A percentile compares a stretch with the other conserved stretches of the same genome.
Conservation (phyloP, 2,329 filamentous ascomycete genomes). For the Stagonosporopsis vannaccii region DNA sequence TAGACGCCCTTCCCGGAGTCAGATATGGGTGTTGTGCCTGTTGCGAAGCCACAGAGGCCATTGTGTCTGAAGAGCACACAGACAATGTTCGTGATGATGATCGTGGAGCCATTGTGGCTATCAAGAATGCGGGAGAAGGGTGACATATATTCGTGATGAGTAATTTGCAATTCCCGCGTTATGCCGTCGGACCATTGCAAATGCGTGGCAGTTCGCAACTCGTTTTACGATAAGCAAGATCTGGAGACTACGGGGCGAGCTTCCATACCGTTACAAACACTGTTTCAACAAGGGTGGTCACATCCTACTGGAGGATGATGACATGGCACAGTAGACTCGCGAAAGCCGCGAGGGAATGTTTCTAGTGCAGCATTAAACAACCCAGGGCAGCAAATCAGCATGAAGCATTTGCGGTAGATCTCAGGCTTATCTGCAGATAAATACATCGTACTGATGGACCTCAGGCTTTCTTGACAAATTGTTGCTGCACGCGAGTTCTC, state of each 20-base stretch:
- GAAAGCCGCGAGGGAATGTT: not conserved
- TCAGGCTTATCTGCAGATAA: conserved; percentile 8
- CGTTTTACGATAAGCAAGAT: not conserved
- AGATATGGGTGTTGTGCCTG: conserved; percentile 37
- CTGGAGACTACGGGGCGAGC: not conserved
- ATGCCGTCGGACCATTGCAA: conserved; percentile 6
- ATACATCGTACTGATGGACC: conserved; percentile 1
- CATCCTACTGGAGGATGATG: not conserved
- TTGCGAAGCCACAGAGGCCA: conserved; percentile 26
- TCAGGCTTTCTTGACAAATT: conserved; percentile 31
- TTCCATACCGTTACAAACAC: not conserved
- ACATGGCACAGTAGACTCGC: not conserved
- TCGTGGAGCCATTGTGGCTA: conserved; percentile 5
- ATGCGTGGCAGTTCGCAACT: conserved; percentile 7
- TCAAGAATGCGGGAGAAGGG: not conserved
- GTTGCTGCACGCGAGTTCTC: conserved; percentile 9
- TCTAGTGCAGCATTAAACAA: conserved; percentile 4
- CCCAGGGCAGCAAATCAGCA: conserved; percentile 19
- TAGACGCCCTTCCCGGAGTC: conserved; percentile 35
- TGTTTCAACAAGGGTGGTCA: not conserved
- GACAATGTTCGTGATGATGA: conserved; percentile 29
- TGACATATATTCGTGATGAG: conserved; percentile 21
- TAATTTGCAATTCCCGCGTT: conserved; percentile 30
- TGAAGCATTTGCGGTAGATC: not conserved
- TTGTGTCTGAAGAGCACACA: conserved; percentile 25